Percentiles rank a stretch among this genome's conserved stretches.
Conservation (phyloP, 2,329 filamentous ascomycete species). For the Meredithiella fracta region DNA sequence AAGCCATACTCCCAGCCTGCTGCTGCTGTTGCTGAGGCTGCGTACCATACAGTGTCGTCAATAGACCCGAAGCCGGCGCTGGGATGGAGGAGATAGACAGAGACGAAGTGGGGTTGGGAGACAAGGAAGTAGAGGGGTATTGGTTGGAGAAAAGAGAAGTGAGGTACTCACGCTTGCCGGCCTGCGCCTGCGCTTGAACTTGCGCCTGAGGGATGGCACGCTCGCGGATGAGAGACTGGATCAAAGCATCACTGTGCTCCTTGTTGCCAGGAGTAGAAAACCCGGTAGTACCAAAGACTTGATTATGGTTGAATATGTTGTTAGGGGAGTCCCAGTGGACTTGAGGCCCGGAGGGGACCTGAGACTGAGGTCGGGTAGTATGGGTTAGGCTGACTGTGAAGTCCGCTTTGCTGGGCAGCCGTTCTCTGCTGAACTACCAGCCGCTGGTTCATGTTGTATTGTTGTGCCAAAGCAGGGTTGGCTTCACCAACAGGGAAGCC, state of each 20-base stretch:
- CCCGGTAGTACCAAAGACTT: slow-evolving; percentile 59
- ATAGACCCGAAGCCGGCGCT: slow-evolving; percentile 75
- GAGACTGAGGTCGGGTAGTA: slow-evolving; percentile 78
- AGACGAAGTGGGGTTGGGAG: slow-evolving; percentile 81
- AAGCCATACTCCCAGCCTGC: slow-evolving; percentile 25
- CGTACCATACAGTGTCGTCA: slow-evolving; percentile 80
- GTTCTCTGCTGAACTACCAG: slow-evolving; percentile 71
- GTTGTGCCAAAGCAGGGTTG: slow-evolving; percentile 35
- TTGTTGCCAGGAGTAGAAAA: slow-evolving; percentile 55
- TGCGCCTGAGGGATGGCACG: slow-evolving; percentile 36
- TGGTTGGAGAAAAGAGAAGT: slow-evolving; percentile 84
- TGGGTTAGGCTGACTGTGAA: slow-evolving; percentile 47
- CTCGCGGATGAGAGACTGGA: slow-evolving; percentile 69
- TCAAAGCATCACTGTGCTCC: slow-evolving; percentile 52
- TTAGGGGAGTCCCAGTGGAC: slow-evolving; percentile 82
- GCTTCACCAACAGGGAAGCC: slow-evolving; percentile 68
- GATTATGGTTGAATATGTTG: slow-evolving; percentile 83
- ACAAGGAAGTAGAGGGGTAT: slow-evolving; percentile 67
- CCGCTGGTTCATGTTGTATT: slow-evolving; percentile 62
- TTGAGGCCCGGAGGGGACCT: slow-evolving; percentile 91
- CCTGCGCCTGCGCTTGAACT: slow-evolving; percentile 30
- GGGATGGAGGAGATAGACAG: slow-evolving; percentile 70
- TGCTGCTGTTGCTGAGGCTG: slow-evolving; percentile 28
- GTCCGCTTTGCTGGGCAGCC: slow-evolving; percentile 45
- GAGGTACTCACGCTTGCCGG: slow-evolving; percentile 93